Evolutionary conservation across 163 green algal species (phyloP).

Genomic region (Trebouxiophyceae sp.): DNA sequence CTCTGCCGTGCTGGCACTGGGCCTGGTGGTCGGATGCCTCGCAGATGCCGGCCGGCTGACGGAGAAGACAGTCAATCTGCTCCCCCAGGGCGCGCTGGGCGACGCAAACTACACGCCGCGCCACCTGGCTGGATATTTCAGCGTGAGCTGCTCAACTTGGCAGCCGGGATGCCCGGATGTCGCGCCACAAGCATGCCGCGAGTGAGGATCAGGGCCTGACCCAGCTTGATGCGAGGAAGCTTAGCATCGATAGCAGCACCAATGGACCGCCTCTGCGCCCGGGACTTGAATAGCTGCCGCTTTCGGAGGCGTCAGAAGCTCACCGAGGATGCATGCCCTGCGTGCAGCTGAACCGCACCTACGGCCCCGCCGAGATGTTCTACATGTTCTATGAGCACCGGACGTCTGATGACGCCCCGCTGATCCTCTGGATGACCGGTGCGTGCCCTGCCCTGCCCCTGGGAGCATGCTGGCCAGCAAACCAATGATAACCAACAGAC

Average conservation of each 20-base stretch:
- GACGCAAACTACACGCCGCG: neutral
- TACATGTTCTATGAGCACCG: conserved; percentile 83
- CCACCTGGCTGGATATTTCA: neutral
- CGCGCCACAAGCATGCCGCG: neutral
- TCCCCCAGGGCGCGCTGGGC: no score
- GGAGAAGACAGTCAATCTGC: no score
- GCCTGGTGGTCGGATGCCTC: no score
- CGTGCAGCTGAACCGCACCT: conserved; percentile 1
- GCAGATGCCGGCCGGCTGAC: no score
- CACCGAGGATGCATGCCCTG: neutral
- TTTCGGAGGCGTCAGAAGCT: neutral
- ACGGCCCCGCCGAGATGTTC: conserved; percentile 55
- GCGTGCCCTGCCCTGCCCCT: neutral
- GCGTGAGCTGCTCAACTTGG: no score
- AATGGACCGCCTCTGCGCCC: neutral
- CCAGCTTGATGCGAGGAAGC: neutral
- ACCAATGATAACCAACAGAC: no score
- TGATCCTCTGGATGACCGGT: conserved; percentile 93
- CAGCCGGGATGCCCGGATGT: no score
- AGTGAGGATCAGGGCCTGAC: neutral
- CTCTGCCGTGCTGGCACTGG: no score
- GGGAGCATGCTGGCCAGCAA: neutral
- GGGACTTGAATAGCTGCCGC: neutral
- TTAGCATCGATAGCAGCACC: neutral
- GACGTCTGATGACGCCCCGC: conserved; percentile 24